These are phyloP conservation scores for Candida pseudoglaebosa DNA, from an alignment of 805 yeast genomes.

Conservation along the genomic window DNA sequence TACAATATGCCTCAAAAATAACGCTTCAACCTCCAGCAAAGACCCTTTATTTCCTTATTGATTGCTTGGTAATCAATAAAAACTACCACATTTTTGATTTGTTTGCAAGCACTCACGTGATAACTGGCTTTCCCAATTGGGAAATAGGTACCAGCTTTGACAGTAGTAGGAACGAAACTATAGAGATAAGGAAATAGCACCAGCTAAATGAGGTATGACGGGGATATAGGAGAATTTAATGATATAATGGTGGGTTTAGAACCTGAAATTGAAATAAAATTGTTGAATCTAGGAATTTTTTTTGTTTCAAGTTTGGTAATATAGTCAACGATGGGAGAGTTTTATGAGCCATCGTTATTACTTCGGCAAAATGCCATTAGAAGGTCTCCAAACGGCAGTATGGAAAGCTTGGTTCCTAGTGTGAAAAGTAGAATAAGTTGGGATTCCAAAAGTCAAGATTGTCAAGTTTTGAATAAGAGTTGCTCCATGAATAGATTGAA, in stretches of 20 bases:
- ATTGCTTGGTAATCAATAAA: not conserved
- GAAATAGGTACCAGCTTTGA: not conserved
- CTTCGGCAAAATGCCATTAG: slow-evolving; percentile 41
- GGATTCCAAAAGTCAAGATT: slow-evolving; percentile 20
- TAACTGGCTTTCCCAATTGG: not conserved
- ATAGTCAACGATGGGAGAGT: slow-evolving; percentile 30
- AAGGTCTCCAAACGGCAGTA: slow-evolving; percentile 20
- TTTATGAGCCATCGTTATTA: slow-evolving; percentile 39
- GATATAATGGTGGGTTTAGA: too few species aligned
- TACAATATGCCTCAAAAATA: too few species aligned
- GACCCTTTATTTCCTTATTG: not conserved
- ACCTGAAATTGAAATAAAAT: too few species aligned
- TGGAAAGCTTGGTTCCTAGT: slow-evolving; percentile 3
- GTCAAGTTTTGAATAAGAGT: slow-evolving; percentile 37
- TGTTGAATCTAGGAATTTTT: too few species aligned
- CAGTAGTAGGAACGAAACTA: not conserved
- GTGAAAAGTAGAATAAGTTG: slow-evolving; percentile 1
- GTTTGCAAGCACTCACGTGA: slow-evolving; percentile 1
- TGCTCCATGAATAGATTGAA: slow-evolving; percentile 38
- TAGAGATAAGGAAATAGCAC: not conserved
- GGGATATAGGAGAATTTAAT: too few species aligned
- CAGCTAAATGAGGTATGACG: slow-evolving; percentile 1
- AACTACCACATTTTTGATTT: not conserved
- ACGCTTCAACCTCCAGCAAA: not conserved
- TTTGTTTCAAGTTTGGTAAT: too few species aligned